Evolutionary conservation across 768 basidiomycete species (phyloP), one percentile per base, ranked within the genome.

Genomic region (Mrakia frigida): DNA sequence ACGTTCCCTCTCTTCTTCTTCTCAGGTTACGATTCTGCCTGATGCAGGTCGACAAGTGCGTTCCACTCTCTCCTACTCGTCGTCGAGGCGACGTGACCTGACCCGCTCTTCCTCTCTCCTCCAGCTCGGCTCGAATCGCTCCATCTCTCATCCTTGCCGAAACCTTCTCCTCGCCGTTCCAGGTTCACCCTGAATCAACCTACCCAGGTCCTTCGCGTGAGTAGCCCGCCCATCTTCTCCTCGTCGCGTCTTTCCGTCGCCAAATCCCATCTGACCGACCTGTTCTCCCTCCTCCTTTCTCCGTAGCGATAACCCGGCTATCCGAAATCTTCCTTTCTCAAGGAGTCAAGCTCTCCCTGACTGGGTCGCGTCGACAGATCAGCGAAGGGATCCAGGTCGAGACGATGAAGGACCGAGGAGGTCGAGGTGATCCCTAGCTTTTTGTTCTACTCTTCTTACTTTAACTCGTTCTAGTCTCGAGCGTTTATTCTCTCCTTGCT

Each of bases 41-140:
- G 79, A 91, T 94, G 89, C 92, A 93, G 81, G 87, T 98, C 80
- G 91, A 92, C 83, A 89, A 90, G 94, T 97, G 84, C 89, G 94
- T 89, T 68, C 33, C 37, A 39, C 35, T 4, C 25, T 28, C n/a
- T 14, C 52, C 23, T 41, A 14, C 31, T 14, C 33, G 14, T 33
- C 14, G 6, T 31, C 70, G 35, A 35, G 28, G 31, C 37, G 37
- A 39, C 71, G 71, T 25, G 68, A 21, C 28, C 13, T 5, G 21
- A 25, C 18, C 10, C 16, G n/a, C 31, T 50, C 13, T 3, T 28
- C 6, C 16, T 50, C 33, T 39, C 6, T 50, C 13, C 18, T 50
- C 14, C 39, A n/a, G 73, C 60, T 25, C 53, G 1, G 43, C 33
- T 23, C 73, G 33, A 25, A 39, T 68, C 28, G n/a, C 60, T 5